Conservation (phyloP, 352 stramenopile genomes). For the Globisporangium splendens region DNA sequence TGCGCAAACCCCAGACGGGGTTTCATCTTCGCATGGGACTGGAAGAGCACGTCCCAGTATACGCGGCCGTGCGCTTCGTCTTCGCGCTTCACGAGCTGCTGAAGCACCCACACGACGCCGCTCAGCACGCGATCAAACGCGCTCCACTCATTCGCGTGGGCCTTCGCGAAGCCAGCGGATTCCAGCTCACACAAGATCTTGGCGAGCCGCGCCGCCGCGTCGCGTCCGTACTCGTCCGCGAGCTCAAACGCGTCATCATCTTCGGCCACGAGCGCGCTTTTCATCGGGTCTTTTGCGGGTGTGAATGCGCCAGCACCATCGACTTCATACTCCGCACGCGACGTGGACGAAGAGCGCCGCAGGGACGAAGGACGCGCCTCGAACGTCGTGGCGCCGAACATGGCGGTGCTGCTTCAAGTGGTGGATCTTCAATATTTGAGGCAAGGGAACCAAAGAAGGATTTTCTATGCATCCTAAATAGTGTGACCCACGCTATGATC, state of each 20-base stretch:
- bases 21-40: conserved; percentile 63
- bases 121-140: conserved; percentile 65
- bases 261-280: no score
- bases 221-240: conserved; percentile 26
- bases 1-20: conserved; percentile 65
- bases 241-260: conserved; percentile 26
- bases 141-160: conserved; percentile 29
- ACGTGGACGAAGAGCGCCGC: no score
- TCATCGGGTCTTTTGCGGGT: no score
- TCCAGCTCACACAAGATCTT: conserved; percentile 30
- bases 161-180: conserved; percentile 41
- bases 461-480: no score
- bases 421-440: no score
- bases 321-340: no score
- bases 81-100: conserved; percentile 52
- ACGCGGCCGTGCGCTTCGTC: conserved; percentile 35
- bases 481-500: no score
- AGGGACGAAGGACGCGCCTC: no score
- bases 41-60: conserved; percentile 65
- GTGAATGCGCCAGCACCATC: not conserved
- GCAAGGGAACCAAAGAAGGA: no score
- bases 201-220: conserved; percentile 30
- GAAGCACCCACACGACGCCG: conserved; percentile 56
- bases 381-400: no score
- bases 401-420: no score